Base-by-base conservation (phyloP, 2,329 filamentous ascomycete genomes). In the Ustulina deusta region DNA sequence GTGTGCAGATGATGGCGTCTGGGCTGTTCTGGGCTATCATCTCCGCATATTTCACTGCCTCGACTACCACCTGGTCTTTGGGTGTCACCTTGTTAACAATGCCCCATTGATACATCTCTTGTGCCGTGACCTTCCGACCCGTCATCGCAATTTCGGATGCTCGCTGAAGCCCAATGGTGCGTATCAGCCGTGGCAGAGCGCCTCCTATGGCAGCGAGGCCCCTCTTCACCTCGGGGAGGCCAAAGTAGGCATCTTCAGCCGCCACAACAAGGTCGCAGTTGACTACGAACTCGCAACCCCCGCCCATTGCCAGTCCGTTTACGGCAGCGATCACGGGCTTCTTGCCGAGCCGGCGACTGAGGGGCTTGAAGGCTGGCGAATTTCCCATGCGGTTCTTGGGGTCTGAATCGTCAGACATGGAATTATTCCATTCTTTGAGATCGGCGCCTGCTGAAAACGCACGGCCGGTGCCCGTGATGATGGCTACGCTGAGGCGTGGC, bases 21-120 rank as follows among this genome's bases (percentile, higher is more conserved):
- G 73, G 73, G 60, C 73, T 74, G 44, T 74, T 74, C 62, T 63
- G 67, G 49, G 72, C 73, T 46, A 74, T 74, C 32, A 70, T 86
- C 74, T 95, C 91, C 44, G 89, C 93, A 29, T 96, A 86, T 79
- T 95, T 91, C 40, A 91, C 84, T 1, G 93, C 92, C 80, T 97
- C 96, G 61, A 90, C 87, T 36, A 97, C 84, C 11, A 97, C 70
- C 2, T 65, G 57, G 44, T 72, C 72, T 46, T 64, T 69, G 20
- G 72, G 69, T 13, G 74, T 72, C 44, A 74, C 71, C 63, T 72
- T 73, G 54, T 75, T 74, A 10, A 75, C 73, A 2, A 75, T 34
- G 20, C 73, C 73, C 72, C 73, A 74, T 44, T 71, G 62, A 48
- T 66, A 54, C 69, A 75, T 70, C 64, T 75, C 74, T 52, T 74